A percentile compares a stretch with the other conserved stretches of the same genome.
These are phyloP conservation scores for Calycina herbarum DNA, from an alignment of 2,329 filamentous ascomycete genomes.

Conservation along the genomic window DNA sequence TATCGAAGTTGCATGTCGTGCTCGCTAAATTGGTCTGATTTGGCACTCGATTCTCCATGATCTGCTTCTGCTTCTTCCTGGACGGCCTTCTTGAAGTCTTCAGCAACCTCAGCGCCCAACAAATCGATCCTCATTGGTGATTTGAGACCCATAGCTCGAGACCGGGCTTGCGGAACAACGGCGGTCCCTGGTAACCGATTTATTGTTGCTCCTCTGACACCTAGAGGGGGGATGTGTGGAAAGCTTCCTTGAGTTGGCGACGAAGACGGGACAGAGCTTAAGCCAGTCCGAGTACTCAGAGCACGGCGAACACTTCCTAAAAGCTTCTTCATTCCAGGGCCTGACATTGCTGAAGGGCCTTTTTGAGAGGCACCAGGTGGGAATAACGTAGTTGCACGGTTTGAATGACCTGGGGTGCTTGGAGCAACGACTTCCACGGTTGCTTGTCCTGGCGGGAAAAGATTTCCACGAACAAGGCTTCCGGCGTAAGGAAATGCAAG, in stretches of 20 bases:
- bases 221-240: conserved; percentile 37
- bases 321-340: conserved; percentile 80
- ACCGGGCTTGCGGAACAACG: conserved; percentile 56
- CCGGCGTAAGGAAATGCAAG: conserved; percentile 71
- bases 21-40: conserved; percentile 22
- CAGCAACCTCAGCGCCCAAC: conserved; percentile 73
- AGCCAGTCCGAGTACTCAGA: conserved; percentile 56
- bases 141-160: conserved; percentile 45
- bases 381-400: conserved; percentile 55
- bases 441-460: conserved; percentile 79
- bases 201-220: conserved; percentile 47
- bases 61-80: conserved; percentile 57
- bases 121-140: conserved; percentile 73
- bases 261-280: conserved; percentile 27
- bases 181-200: conserved; percentile 61
- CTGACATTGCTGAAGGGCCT: conserved; percentile 59
- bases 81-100: conserved; percentile 77
- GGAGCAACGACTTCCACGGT: conserved; percentile 69
- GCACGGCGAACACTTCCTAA: conserved; percentile 84
- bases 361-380: conserved; percentile 44
- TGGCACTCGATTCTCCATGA: conserved; percentile 30
- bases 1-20: conserved; percentile 27
- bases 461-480: conserved; percentile 81
- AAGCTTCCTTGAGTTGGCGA: conserved; percentile 40
- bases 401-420: conserved; percentile 46